phyloP scores from a whole-genome alignment of 352 stramenopile genomes.

The Thalassiosira livingstoniorum region DNA sequence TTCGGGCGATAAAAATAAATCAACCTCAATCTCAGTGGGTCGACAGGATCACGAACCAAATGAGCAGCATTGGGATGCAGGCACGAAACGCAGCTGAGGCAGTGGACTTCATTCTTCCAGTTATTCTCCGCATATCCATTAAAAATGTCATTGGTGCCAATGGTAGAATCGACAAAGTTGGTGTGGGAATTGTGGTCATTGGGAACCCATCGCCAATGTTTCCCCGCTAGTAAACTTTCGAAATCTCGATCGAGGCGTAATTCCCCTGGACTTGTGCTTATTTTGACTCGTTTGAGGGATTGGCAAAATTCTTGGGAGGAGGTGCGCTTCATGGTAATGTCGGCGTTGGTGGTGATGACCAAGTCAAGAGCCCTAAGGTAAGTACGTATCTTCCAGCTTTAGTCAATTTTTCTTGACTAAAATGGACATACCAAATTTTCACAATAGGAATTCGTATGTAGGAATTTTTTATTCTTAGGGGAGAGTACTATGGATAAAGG shows the following conservation, averaged over 20 bases:
- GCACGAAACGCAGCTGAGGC: no score
- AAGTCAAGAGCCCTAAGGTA: no score
- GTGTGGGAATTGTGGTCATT: conserved; percentile 13
- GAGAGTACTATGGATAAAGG: no score
- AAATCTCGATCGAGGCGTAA: conserved; percentile 55
- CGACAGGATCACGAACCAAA: conserved; percentile 48
- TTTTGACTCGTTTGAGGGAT: conserved; percentile 60
- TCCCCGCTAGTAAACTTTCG: conserved; percentile 41
- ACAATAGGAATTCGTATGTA: no score
- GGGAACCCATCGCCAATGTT: conserved; percentile 30
- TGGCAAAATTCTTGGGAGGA: conserved; percentile 33
- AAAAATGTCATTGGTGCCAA: background rate
- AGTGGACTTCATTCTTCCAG: no score
- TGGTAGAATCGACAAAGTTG: background rate
- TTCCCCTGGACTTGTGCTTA: conserved; percentile 51
- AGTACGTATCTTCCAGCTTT: no score
- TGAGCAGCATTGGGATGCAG: no score
- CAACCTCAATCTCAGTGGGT: conserved; percentile 47
- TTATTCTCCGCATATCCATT: background rate
- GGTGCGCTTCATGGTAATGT: no score
- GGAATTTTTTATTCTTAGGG: no score
- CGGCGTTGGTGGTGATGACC: no score
- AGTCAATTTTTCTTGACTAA: no score
- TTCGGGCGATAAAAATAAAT: conserved; percentile 31
- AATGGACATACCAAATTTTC: no score